Conservation (phyloP, 2,329 filamentous ascomycete species). For the Penicillium brevicompactum region DNA sequence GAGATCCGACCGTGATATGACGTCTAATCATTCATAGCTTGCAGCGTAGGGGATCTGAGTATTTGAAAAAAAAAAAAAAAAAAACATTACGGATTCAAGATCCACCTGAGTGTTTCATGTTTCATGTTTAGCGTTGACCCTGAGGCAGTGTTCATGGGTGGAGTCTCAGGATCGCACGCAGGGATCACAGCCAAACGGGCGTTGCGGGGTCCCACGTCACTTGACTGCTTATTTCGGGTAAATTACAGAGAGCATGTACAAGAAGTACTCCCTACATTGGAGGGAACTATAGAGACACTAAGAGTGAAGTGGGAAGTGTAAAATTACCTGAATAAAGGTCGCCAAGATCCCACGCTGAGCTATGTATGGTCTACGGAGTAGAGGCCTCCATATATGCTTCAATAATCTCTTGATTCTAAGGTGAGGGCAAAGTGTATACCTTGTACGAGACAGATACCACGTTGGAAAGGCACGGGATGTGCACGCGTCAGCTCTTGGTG, state of each 20-base stretch:
- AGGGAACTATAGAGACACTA: too few species aligned
- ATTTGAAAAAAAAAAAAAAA: too few species aligned
- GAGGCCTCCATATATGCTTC: too few species aligned
- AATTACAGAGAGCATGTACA: not conserved
- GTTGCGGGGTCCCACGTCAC: constrained; percentile 32
- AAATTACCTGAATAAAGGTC: too few species aligned
- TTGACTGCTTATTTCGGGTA: not conserved
- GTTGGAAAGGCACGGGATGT: constrained; percentile 25
- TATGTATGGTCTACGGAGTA: too few species aligned
- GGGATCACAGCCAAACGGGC: constrained; percentile 29
- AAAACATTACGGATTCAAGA: not conserved
- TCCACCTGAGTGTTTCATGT: constrained; percentile 33
- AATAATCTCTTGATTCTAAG: too few species aligned
- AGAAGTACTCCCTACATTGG: not conserved
- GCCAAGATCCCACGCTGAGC: too few species aligned
- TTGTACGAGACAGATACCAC: constrained; percentile 14
- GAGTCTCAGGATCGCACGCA: constrained; percentile 35
- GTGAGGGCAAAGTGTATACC: not conserved
- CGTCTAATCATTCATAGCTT: not conserved
- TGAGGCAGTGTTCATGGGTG: constrained; percentile 33
- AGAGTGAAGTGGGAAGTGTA: too few species aligned
- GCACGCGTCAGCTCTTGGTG: constrained; percentile 40
- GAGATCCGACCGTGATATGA: not conserved
- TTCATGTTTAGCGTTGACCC: constrained; percentile 31
- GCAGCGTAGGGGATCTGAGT: not conserved